phyloP scores from a whole-genome alignment of 1,139 yeast species.

The Kodamaea sp. region DNA sequence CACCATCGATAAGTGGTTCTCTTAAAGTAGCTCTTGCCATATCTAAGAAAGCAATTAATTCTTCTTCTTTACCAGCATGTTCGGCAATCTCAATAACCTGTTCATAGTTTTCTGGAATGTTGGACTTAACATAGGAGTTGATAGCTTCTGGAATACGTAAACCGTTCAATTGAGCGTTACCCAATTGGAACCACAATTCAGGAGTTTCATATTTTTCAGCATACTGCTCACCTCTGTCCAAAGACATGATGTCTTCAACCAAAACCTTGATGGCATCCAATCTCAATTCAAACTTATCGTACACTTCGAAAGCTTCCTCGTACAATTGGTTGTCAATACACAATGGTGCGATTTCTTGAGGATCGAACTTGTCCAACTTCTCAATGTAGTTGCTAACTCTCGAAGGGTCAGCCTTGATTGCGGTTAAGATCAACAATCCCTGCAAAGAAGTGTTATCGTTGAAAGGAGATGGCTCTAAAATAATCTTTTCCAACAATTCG shows the following conservation, averaged over 20 bases:
- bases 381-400: conserved; percentile 85
- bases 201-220: conserved; percentile 88
- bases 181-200: conserved; percentile 92
- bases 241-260: conserved; percentile 89
- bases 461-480: conserved; percentile 95
- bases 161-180: conserved; percentile 95
- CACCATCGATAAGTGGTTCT: conserved; percentile 92
- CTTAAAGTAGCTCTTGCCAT: conserved; percentile 95
- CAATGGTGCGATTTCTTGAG: conserved; percentile 89
- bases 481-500: conserved; percentile 92
- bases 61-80: conserved; percentile 95
- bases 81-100: conserved; percentile 95
- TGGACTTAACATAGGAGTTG: conserved; percentile 83
- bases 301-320: conserved; percentile 95
- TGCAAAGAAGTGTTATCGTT: conserved; percentile 93
- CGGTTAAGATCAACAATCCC: conserved; percentile 88
- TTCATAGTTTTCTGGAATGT: conserved; percentile 86
- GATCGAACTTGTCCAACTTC: conserved; percentile 87
- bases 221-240: conserved; percentile 91
- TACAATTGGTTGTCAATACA: conserved; percentile 84
- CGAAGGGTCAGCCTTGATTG: conserved; percentile 90
- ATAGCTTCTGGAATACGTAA: conserved; percentile 91
- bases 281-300: conserved; percentile 79
- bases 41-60: conserved; percentile 77
- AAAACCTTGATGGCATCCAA: conserved; percentile 84